phyloP scores from a whole-genome alignment of 305 asterid genomes.

The Andrographis paniculata region DNA sequence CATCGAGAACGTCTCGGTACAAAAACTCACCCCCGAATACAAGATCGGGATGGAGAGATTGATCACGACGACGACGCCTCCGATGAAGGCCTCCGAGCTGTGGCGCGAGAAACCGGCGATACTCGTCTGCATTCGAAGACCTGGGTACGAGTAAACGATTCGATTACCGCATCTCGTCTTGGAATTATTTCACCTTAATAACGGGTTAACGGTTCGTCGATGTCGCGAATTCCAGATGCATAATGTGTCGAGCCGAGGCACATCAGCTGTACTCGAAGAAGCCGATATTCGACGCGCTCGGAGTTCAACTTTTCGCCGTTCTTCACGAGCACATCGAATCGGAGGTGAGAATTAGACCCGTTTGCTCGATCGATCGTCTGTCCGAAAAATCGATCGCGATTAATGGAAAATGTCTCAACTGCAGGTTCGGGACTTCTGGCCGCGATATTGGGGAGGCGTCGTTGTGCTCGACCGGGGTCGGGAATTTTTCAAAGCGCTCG shows the following conservation, averaged over 20 bases:
- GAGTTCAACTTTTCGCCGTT: slow-evolving; percentile 63
- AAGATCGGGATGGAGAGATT: slow-evolving; percentile 64
- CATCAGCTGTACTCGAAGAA: slow-evolving; percentile 59
- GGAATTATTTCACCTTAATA: no score
- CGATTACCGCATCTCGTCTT: no score
- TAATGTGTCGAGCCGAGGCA: slow-evolving; percentile 95
- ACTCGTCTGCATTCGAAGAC: slow-evolving; percentile 81
- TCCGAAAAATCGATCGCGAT: no score
- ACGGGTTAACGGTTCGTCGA: no score
- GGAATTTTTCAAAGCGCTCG: slow-evolving; percentile 73
- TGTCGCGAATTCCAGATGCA: slow-evolving; percentile 48
- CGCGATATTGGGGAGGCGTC: slow-evolving; percentile 76
- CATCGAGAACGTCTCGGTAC: slow-evolving; percentile 58
- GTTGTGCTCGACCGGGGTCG: slow-evolving; percentile 53
- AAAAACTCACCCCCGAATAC: slow-evolving; percentile 66
- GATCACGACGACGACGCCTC: slow-evolving; percentile 60
- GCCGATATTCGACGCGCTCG: slow-evolving; percentile 81
- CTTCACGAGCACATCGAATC: slow-evolving; percentile 72
- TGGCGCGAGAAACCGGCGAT: slow-evolving; percentile 76
- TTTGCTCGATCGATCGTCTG: no score
- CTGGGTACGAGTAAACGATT: slow-evolving; percentile 51
- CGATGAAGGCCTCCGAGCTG: slow-evolving; percentile 67
- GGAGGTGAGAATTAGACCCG: slow-evolving; percentile 65
- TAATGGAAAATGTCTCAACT: no score
- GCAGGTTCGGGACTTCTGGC: slow-evolving; percentile 86